These are phyloP conservation scores for Tuber indicum DNA, from an alignment of 495 filamentous ascomycete species.

Conservation along the genomic window DNA sequence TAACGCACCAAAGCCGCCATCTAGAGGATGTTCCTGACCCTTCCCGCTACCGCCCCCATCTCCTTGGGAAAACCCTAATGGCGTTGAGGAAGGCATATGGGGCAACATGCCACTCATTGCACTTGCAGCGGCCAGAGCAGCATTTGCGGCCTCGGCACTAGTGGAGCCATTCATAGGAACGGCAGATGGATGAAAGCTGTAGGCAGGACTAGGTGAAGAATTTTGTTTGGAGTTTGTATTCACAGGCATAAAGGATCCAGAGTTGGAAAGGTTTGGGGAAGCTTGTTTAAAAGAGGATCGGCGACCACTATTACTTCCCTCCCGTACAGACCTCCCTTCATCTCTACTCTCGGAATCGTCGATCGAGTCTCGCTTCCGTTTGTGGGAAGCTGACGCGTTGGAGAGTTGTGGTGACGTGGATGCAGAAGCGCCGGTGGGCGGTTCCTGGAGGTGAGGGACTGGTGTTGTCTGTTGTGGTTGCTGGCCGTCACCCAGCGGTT, in stretches of 20 bases:
- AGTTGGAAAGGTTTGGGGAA: slow-evolving; percentile 36
- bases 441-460: slow-evolving; percentile 37
- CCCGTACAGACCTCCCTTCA: slow-evolving; percentile 39
- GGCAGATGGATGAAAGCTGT: slow-evolving; percentile 32
- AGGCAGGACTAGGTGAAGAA: slow-evolving; percentile 24
- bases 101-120: slow-evolving; percentile 39
- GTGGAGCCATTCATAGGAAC: slow-evolving; percentile 39
- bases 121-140: slow-evolving; percentile 36
- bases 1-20: slow-evolving; percentile 32
- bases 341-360: slow-evolving; percentile 38
- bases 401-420: slow-evolving; percentile 37
- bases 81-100: slow-evolving; percentile 35
- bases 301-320: slow-evolving; percentile 37
- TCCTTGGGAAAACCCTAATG: slow-evolving; percentile 35
- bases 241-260: slow-evolving; percentile 41
- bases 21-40: slow-evolving; percentile 33
- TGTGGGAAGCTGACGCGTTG: slow-evolving; percentile 37
- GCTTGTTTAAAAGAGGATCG: slow-evolving; percentile 40
- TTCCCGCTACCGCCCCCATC: slow-evolving; percentile 26
- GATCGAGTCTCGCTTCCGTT: slow-evolving; percentile 41
- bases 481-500: slow-evolving; percentile 32
- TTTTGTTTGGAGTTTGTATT: slow-evolving; percentile 39
- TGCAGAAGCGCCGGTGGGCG: slow-evolving; percentile 33
- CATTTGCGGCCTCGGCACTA: slow-evolving; percentile 34
- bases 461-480: slow-evolving; percentile 36